Evolutionary conservation across 2,329 filamentous ascomycete genomes (phyloP), one percentile per base, ranked within the genome.

Genomic region (Fulvia fulva): DNA sequence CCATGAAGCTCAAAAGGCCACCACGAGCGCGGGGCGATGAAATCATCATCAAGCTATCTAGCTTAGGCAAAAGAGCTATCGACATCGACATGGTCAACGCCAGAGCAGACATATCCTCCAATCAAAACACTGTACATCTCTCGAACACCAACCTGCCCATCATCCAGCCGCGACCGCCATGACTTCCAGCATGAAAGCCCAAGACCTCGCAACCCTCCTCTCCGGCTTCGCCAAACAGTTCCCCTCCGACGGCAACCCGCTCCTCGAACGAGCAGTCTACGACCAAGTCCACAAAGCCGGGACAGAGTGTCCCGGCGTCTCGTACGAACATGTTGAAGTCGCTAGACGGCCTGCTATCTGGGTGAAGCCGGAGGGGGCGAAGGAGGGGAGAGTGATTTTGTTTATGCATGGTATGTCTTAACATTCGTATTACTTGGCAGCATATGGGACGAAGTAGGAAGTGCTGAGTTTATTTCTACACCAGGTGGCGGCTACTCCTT

Each of bases 141-240:
- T 25, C 51, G 22, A 44, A 19, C 37, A 46, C 26, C 23, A 37
- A 30, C 47, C 32, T 6, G 34, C 25, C 5, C 45, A 32, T 47
- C 11, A 22, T 32, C 47, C n/a, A n/a, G n/a, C n/a, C n/a, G n/a
- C n/a, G n/a, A 1, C 19, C 26, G 62, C n/a, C 23, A 69, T 69
- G 67, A 34, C 64, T 3, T 62, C 65, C 51, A 68, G 64, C 60
- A 64, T 68, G 57, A 64, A 68, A 56, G 68, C 67, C 7, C 49
- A 51, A 43, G 57, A 54, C 11, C 63, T 70, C 5, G 51, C 54
- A 9, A 59, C 62, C 23, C 54, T 68, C 19, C 67, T 67, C 58
- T 61, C 58, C 19, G 22, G 28, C 4, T 54, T 70, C 55, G 55
- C 52, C 14, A 32, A 51, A 14, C 50, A 63, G 3, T 64, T 63